Evolutionary conservation across 352 stramenopile species (phyloP).

Genomic region (Phytophthora constricta): DNA sequence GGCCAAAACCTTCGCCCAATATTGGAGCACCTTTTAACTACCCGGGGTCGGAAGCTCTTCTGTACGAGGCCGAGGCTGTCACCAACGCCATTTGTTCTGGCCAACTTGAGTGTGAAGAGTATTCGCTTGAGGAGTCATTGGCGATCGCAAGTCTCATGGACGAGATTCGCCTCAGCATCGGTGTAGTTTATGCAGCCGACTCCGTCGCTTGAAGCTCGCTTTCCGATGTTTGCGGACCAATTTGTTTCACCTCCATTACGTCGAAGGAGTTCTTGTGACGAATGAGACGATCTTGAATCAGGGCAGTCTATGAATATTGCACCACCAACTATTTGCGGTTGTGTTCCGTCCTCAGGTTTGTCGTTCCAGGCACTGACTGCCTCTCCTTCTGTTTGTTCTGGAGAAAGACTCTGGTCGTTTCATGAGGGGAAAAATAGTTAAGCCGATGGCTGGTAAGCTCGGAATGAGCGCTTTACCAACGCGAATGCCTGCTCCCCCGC

Average conservation of each 20-base stretch:
- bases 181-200: slow-evolving; percentile 42
- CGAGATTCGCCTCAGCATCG: slow-evolving; percentile 62
- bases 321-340: too few relatives aligned
- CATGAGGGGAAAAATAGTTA: too few relatives aligned
- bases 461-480: too few relatives aligned
- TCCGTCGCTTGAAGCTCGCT: background rate
- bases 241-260: background rate
- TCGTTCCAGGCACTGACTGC: too few relatives aligned
- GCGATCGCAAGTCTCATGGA: slow-evolving; percentile 76
- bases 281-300: too few relatives aligned
- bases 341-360: too few relatives aligned
- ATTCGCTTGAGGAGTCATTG: slow-evolving; percentile 68
- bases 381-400: too few relatives aligned
- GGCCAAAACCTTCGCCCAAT: slow-evolving; percentile 31
- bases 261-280: background rate
- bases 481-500: too few relatives aligned
- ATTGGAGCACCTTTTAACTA: slow-evolving; percentile 57
- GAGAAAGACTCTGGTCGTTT: too few relatives aligned
- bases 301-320: too few relatives aligned
- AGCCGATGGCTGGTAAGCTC: too few relatives aligned
- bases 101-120: slow-evolving; percentile 57
- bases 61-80: slow-evolving; percentile 82
- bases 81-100: slow-evolving; percentile 53
- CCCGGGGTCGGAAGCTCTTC: slow-evolving; percentile 52
- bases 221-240: too few relatives aligned